Base-by-base conservation (phyloP, 495 filamentous ascomycete species). In the Aspergillus affinis region DNA sequence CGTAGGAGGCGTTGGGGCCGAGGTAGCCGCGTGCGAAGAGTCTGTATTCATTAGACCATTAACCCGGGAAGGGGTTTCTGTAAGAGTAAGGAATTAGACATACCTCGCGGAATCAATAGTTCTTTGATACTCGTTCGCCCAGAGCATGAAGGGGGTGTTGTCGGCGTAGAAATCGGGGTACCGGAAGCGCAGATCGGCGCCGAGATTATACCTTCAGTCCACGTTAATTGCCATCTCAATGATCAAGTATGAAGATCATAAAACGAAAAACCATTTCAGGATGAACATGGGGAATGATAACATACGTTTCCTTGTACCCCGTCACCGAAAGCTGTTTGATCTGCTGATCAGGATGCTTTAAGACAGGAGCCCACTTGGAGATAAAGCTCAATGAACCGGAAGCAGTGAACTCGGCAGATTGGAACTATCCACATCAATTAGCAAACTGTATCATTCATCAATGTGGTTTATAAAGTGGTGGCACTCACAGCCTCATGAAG, bases 111-210 rank as follows among this genome's bases (percentile, higher is more conserved):
- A 78, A 68, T 84, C 69, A 54, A 86, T 75, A 6, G 82, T 79
- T 10, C 75, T 74, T 46, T 76, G 73, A 63, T 85, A 85, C 51
- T 82, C 75, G 61, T 87, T 87, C 6, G 81, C 79, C 83, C 83
- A 87, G 10, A 82, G 69, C 7, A 76, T 65, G 71, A 86, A 85
- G 0, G 75, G 75, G 15, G 75, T 76, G 48, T 81, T 81, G 48
- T 84, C 78, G 19, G 65, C 64, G 65, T 87, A 87, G 44, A 86
- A 77, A n/a, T 74, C 57, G 15, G 83, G 82, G 58, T 86, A 83
- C 57, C 68, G 72, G 60, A 69, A 71, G 12, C 45, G 48, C 30
- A 61, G 41, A 32, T 65, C 60, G 56, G 36, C 58, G 5, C 55
- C 57, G n/a, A 63, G 55, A 54, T 62, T 64, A 61, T 65, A 70